Percentiles rank a stretch among this genome's conserved stretches.
Conservation (phyloP, 83 land plant species). For the Picea mariana region DNA sequence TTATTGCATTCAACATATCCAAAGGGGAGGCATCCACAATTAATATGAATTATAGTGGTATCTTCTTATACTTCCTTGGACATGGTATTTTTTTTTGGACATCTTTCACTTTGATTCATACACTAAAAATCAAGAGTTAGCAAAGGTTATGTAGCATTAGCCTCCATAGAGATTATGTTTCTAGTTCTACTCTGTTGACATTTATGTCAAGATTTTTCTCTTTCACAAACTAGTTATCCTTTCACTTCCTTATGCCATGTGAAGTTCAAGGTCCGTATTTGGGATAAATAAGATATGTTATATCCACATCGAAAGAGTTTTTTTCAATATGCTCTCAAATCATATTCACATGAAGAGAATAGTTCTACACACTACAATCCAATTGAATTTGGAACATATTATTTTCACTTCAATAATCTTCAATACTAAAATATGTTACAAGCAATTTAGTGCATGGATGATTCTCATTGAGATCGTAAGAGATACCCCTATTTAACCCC, state of each 20-base stretch:
- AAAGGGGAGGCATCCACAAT: not conserved
- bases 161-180: not conserved
- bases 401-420: not conserved
- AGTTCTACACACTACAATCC: not conserved
- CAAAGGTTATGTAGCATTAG: not conserved
- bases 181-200: not conserved
- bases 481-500: not conserved
- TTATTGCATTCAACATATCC: not conserved
- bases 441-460: not conserved
- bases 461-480: not conserved
- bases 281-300: not conserved
- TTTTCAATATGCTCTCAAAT: not conserved
- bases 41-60: not conserved
- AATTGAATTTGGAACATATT: not conserved
- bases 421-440: not conserved
- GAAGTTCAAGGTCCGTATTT: not conserved
- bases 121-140: not conserved
- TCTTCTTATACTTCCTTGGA: not conserved
- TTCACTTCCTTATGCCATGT: not conserved
- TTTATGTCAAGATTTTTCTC: not conserved
- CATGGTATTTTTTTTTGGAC: not conserved
- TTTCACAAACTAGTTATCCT: not conserved
- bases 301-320: not conserved
- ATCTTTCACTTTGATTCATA: too few species aligned
- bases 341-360: not conserved